Conservation (phyloP, 2,329 filamentous ascomycete species). For the Microcyclospora tardicrescens region DNA sequence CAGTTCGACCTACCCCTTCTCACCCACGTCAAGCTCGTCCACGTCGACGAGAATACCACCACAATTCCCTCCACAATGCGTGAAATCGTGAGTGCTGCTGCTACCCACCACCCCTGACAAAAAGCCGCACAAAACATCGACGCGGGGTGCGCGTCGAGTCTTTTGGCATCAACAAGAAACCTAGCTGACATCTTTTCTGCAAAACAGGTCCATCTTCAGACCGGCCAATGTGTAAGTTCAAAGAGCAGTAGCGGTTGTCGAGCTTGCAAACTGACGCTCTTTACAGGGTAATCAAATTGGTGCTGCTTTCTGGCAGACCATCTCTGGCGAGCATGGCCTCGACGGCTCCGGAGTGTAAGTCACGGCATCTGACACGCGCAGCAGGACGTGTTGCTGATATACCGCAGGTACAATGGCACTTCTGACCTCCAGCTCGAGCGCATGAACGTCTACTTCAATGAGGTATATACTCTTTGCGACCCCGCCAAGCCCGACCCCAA, state of each 20-base stretch:
- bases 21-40: too few species aligned
- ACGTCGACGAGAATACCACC: conserved; percentile 7
- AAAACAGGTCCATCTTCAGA: conserved; percentile 93
- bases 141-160: conserved; percentile 32
- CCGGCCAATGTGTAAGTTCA: conserved; percentile 89
- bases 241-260: conserved; percentile 1
- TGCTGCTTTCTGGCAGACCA: conserved; percentile 86
- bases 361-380: background rate
- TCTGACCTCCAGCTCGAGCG: conserved; percentile 99
- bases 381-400: conserved; percentile 13
- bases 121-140: conserved; percentile 14
- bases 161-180: conserved; percentile 26
- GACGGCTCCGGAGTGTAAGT: conserved; percentile 92
- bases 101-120: conserved; percentile 9
- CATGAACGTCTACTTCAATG: conserved; percentile 99
- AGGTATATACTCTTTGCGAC: conserved; percentile 39
- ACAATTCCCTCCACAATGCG: conserved; percentile 36
- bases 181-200: conserved; percentile 43
- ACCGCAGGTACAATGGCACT: conserved; percentile 77
- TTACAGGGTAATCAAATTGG: conserved; percentile 97
- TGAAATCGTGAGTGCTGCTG: conserved; percentile 49
- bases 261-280: background rate
- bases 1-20: conserved; percentile 2
- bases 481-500: conserved; percentile 15
- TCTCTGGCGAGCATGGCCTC: conserved; percentile 70